phyloP scores from a whole-genome alignment of 2,329 filamentous ascomycete genomes.

The Fusarium penzigii region DNA sequence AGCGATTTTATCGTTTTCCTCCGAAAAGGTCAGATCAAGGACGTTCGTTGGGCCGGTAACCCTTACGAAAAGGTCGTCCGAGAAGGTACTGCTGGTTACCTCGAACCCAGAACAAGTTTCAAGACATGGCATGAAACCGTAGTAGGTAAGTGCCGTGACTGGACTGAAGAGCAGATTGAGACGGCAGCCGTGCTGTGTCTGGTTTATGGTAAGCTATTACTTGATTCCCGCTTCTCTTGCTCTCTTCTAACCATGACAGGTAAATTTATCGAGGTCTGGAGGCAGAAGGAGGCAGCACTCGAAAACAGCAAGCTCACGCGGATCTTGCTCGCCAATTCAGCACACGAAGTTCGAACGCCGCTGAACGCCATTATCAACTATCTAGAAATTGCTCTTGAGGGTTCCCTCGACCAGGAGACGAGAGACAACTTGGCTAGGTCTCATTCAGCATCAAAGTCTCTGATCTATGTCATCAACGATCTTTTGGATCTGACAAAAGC shows the following conservation, averaged over 20 bases:
- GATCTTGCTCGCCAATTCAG: slow-evolving; percentile 81
- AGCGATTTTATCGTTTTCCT: slow-evolving; percentile 91
- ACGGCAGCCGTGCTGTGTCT: slow-evolving; percentile 85
- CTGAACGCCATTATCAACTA: slow-evolving; percentile 95
- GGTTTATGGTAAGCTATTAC: slow-evolving; percentile 68
- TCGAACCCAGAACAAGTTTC: slow-evolving; percentile 80
- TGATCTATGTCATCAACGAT: slow-evolving; percentile 95
- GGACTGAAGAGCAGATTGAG: slow-evolving; percentile 86
- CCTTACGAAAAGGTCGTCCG: slow-evolving; percentile 78
- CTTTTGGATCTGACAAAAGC: slow-evolving; percentile 85
- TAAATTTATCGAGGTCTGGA: slow-evolving; percentile 89
- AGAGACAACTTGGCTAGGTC: slow-evolving; percentile 82
- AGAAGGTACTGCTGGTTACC: slow-evolving; percentile 69
- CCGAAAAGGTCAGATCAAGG: slow-evolving; percentile 71
- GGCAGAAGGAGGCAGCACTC: slow-evolving; percentile 82
- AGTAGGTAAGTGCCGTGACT: slow-evolving; percentile 79
- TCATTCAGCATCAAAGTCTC: slow-evolving; percentile 86
- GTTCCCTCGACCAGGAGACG: slow-evolving; percentile 75
- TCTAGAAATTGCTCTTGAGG: slow-evolving; percentile 86
- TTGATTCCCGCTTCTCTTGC: neutral
- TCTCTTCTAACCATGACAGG: slow-evolving; percentile 32
- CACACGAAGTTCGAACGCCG: slow-evolving; percentile 88
- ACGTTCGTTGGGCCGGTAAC: slow-evolving; percentile 85
- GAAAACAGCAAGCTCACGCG: slow-evolving; percentile 80
- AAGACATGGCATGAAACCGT: slow-evolving; percentile 80